Evolutionary conservation across 2,329 filamentous ascomycete genomes (phyloP).

Genomic region (Sclerotiophoma versabilis): DNA sequence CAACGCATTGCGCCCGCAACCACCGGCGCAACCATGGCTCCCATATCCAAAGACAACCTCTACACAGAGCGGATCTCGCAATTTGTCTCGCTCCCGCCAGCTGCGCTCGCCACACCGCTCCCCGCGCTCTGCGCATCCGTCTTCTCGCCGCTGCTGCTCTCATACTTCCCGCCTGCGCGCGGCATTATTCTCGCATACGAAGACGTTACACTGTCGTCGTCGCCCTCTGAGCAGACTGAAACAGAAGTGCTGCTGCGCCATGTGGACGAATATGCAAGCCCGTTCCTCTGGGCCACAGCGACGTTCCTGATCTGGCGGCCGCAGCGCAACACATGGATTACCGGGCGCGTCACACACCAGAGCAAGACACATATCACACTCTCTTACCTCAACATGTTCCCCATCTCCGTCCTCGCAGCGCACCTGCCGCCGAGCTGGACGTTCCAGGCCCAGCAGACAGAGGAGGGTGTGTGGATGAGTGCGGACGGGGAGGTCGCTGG

Average conservation of each 20-base stretch:
- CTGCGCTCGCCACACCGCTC: slow-evolving; percentile 72
- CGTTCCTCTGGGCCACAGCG: slow-evolving; percentile 86
- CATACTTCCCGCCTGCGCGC: slow-evolving; percentile 74
- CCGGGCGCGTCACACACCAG: slow-evolving; percentile 84
- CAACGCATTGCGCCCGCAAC: slow-evolving; percentile 16
- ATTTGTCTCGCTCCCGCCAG: slow-evolving; percentile 76
- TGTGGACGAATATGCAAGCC: slow-evolving; percentile 77
- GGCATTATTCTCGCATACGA: slow-evolving; percentile 79
- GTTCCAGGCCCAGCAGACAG: slow-evolving; percentile 60
- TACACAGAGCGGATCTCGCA: slow-evolving; percentile 80
- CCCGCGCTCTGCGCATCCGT: slow-evolving; percentile 77
- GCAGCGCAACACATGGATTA: slow-evolving; percentile 72
- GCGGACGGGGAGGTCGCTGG: slow-evolving; percentile 64
- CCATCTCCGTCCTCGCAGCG: slow-evolving; percentile 80
- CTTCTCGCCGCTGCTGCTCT: slow-evolving; percentile 76
- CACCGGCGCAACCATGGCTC: slow-evolving; percentile 39
- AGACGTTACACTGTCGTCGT: slow-evolving; percentile 70
- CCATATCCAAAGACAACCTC: slow-evolving; percentile 60
- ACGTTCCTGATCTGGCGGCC: slow-evolving; percentile 87
- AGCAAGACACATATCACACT: slow-evolving; percentile 89
- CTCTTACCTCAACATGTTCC: slow-evolving; percentile 90
- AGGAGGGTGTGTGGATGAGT: slow-evolving; percentile 76
- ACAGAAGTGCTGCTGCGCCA: slow-evolving; percentile 25
- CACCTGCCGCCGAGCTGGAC: slow-evolving; percentile 80
- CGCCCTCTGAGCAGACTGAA: slow-evolving; percentile 45